These are phyloP conservation scores for Cryptosporidium tyzzeri DNA, from an alignment of 169 alveolate species.

Conservation along the genomic window DNA sequence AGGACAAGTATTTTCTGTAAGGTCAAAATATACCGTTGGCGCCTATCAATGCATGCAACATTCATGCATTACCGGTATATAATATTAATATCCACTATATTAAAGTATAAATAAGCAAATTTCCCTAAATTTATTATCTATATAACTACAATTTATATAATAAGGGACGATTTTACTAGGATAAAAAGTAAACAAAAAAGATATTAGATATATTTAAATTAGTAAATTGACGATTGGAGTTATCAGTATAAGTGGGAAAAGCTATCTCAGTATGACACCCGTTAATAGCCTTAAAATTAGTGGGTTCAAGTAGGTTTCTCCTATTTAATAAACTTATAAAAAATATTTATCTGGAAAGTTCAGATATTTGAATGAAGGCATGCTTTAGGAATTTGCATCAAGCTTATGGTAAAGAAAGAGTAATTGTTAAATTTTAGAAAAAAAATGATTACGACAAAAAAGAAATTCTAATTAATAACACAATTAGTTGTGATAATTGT, in stretches of 20 bases:
- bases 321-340: neutral
- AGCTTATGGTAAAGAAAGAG: neutral
- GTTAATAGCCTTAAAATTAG: neutral
- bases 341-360: neutral
- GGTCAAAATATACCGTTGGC: no score
- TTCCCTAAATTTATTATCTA: neutral
- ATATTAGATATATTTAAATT: neutral
- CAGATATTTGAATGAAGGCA: no score
- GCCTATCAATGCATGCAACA: neutral
- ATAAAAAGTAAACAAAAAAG: neutral
- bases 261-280: neutral
- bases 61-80: neutral
- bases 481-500: no score
- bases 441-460: no score
- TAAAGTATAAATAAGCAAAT: neutral
- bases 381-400: no score
- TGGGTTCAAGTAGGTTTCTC: neutral
- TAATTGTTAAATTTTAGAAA: neutral
- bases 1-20: neutral
- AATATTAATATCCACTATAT: neutral
- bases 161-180: neutral
- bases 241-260: neutral
- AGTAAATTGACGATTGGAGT: neutral
- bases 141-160: no score
- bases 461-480: no score